Evolutionary conservation across 305 asterid species (phyloP).

Genomic region (Solanum hybrid): DNA sequence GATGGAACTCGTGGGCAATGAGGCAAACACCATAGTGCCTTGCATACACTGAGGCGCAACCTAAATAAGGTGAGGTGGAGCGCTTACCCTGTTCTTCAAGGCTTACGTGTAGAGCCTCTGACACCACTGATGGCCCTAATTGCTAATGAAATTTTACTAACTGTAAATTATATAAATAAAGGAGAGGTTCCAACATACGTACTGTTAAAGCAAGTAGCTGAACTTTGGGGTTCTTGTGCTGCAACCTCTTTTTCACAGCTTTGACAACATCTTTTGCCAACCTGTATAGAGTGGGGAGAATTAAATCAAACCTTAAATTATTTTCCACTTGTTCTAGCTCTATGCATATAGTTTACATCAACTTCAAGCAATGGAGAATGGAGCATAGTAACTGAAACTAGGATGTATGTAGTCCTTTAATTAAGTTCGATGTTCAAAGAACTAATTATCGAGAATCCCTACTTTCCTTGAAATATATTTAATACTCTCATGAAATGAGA

Average conservation of each 20-base stretch:
- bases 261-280: conserved; percentile 85
- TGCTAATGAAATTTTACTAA: not conserved
- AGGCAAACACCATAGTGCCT: not conserved
- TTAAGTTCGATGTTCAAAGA: not conserved
- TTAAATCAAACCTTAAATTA: not conserved
- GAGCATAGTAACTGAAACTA: not conserved
- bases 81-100: not conserved
- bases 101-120: not conserved
- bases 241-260: conserved; percentile 86
- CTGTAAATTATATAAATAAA: not conserved
- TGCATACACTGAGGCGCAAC: not conserved
- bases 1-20: not conserved
- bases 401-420: not conserved
- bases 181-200: not conserved
- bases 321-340: not conserved
- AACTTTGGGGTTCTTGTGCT: conserved; percentile 92
- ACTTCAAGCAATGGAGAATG: not conserved
- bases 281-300: conserved; percentile 30
- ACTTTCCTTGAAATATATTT: not conserved
- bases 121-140: not conserved
- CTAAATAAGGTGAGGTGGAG: not conserved
- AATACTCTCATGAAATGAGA: not conserved
- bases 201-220: conserved; percentile 93
- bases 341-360: not conserved
- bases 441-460: not conserved